Evolutionary conservation across 1,284 basidiomycete genomes (phyloP), one percentile per base, ranked within the genome.

Genomic region (Athelia sp.): DNA sequence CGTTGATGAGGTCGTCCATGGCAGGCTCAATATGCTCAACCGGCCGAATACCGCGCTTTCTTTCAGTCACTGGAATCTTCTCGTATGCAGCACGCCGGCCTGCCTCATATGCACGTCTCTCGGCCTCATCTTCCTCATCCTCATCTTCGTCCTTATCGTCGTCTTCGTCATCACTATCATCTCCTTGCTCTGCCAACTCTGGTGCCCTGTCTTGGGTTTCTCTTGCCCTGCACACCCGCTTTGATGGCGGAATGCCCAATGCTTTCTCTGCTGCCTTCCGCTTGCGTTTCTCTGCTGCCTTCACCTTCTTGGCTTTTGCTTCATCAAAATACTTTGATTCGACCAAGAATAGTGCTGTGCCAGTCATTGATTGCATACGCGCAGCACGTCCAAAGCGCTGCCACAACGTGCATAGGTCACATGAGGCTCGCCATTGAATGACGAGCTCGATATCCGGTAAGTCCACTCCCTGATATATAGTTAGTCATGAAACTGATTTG

Each of bases 391-490:
- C 56, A 22, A 50, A 46, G 31, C 45, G 43, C 45, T 42, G 62
- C 47, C 32, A 54, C 49, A 47, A 57, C 53, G 45, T 57, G 49
- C 47, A 49, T 18, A 26, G 58, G 51, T n/a, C 50, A 52, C 31
- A 55, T 52, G 13, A 55, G 29, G 48, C 56, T 3, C 52, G 53
- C 65, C 64, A 72, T 46, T 70, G 67, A 1, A 69, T 50, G 9
- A 70, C 58, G 2, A 69, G 14, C 14, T 54, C 38, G n/a, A 72
- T 59, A 52, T 68, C 60, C 0, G 59, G 55, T 6, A 70, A 18
- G 47, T 69, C 65, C 24, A 71, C 52, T 4, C 67, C 65, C 67
- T 69, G 43, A n/a, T n/a, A 17, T 10, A 21, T 14, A 10, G 19
- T 29, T 11, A 11, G 32, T 11, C 11, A 34, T 11, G 11, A 11